A percentile compares a stretch with the other conserved stretches of the same genome.
Conservation (phyloP, 2,329 filamentous ascomycete genomes). For the Monilinia laxa region DNA sequence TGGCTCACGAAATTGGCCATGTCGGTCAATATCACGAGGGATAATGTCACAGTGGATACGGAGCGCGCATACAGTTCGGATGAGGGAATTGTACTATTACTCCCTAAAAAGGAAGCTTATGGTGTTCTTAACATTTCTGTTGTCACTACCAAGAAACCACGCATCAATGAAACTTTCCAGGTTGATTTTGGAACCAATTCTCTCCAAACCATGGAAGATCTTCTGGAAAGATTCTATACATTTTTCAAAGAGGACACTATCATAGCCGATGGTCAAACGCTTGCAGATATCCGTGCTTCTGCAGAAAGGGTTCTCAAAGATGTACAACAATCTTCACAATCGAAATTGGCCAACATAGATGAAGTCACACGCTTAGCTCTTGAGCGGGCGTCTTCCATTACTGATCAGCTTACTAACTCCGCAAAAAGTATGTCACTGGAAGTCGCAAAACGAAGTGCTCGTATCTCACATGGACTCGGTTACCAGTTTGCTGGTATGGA, state of each 20-base stretch:
- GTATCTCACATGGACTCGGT: conserved; percentile 35
- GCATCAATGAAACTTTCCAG: conserved; percentile 59
- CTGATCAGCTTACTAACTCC: conserved; percentile 29
- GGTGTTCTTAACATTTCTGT: conserved; percentile 59
- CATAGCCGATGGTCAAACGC: conserved; percentile 26
- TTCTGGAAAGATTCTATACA: conserved; percentile 33
- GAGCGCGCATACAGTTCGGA: conserved; percentile 43
- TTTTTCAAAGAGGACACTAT: conserved; percentile 31
- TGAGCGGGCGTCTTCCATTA: conserved; percentile 31
- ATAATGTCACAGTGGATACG: conserved; percentile 48
- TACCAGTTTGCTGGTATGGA: conserved; percentile 39
- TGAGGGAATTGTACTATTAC: conserved; percentile 43
- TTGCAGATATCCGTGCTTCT: conserved; percentile 28
- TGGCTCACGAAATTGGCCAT: conserved; percentile 60
- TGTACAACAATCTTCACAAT: conserved; percentile 29
- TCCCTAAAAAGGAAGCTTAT: conserved; percentile 55
- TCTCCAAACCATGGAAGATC: conserved; percentile 33
- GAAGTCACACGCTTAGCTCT: conserved; percentile 31
- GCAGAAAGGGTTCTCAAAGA: conserved; percentile 33
- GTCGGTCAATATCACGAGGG: conserved; percentile 54
- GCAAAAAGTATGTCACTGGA: conserved; percentile 35
- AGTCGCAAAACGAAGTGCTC: conserved; percentile 36
- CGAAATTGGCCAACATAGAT: conserved; percentile 29
- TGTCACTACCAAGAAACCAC: conserved; percentile 57
- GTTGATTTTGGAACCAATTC: conserved; percentile 53